Base-by-base conservation (phyloP, 2,329 filamentous ascomycete species). In the Dichotomopilus funicola region DNA sequence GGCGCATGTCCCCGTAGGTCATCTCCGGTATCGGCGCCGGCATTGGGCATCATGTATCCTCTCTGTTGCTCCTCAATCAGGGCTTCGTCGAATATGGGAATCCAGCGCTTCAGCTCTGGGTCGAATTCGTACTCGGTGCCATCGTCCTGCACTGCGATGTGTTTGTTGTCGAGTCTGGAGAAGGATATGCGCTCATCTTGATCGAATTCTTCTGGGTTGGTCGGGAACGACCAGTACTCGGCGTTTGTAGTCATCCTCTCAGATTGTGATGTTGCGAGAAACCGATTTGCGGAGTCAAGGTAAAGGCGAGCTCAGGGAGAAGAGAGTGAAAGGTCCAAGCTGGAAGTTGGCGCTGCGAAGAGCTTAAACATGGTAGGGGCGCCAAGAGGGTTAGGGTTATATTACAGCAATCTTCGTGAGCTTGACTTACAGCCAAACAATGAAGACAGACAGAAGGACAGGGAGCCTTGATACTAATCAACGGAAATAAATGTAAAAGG, bases 81-180 rank as follows among this genome's bases (percentile, higher is more conserved):
- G 37, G 61, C 66, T 34, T 73, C 65, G 35, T 75, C 74, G 13
- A 69, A 53, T 54, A 71, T 60, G 62, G 84, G 86, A 53, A 90
- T 78, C 91, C 91, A 96, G 71, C 83, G 81, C 72, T 82, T 85
- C 63, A 85, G 72, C 50, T 77, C 78, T 49, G 79, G 72, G 70
- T 95, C 85, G 73, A 87, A 96, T 69, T 91, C 88, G 73, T 86
- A 95, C 70, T 96, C 91, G 59, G 83, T 81, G 51, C 89, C 90
- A 67, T 94, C 85, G 48, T 91, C 88, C 55, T 89, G 87, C 59
- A 95, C 91, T 6, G 94, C 83, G 52, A 94, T 82, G 73, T 86
- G 92, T 68, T 90, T 92, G 66, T 83, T 79, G 71, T 92, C 87
- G 59, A 89, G 77, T 68, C 82, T 88, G n/a, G 89, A 92, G 73